These are phyloP conservation scores for Allium fistulosum DNA, from an alignment of 106 monocot genomes.

Conservation along the genomic window DNA sequence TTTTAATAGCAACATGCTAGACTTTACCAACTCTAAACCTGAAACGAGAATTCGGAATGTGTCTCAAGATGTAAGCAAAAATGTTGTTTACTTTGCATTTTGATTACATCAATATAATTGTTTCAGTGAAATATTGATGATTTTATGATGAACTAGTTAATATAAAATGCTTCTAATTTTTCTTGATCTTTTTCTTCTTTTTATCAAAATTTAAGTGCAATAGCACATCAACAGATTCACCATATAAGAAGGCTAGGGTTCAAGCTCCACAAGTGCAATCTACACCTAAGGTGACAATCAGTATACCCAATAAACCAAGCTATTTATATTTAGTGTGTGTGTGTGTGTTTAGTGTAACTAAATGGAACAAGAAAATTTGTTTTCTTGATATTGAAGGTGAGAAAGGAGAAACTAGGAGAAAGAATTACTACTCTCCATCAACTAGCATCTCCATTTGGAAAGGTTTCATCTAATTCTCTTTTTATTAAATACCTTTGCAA, in stretches of 20 bases:
- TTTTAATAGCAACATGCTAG: slow-evolving; percentile 54
- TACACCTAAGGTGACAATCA: slow-evolving; percentile 59
- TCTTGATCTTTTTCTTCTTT: neutral
- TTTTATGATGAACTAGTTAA: neutral
- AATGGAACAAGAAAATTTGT: neutral
- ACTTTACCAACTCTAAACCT: slow-evolving; percentile 47
- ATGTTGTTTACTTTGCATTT: neutral
- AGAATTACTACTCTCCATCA: slow-evolving; percentile 89
- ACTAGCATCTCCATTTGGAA: slow-evolving; percentile 95
- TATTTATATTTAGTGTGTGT: neutral
- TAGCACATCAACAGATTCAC: slow-evolving; percentile 48
- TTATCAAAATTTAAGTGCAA: slow-evolving; percentile 48
- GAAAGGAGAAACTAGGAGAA: slow-evolving; percentile 94
- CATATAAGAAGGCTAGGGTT: slow-evolving; percentile 81
- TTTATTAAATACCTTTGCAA: neutral
- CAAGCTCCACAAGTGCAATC: slow-evolving; percentile 56
- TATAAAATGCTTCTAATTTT: neutral
- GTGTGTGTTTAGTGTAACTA: too few relatives aligned
- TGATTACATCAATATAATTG: neutral
- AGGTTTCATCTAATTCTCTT: slow-evolving; percentile 29
- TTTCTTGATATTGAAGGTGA: slow-evolving; percentile 35
- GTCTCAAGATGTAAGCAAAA: slow-evolving; percentile 42
- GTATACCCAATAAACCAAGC: neutral
- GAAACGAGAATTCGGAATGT: slow-evolving; percentile 29
- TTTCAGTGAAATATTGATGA: neutral